Base-by-base conservation (phyloP, 2,329 filamentous ascomycete species). In the Cladosporium velox region DNA sequence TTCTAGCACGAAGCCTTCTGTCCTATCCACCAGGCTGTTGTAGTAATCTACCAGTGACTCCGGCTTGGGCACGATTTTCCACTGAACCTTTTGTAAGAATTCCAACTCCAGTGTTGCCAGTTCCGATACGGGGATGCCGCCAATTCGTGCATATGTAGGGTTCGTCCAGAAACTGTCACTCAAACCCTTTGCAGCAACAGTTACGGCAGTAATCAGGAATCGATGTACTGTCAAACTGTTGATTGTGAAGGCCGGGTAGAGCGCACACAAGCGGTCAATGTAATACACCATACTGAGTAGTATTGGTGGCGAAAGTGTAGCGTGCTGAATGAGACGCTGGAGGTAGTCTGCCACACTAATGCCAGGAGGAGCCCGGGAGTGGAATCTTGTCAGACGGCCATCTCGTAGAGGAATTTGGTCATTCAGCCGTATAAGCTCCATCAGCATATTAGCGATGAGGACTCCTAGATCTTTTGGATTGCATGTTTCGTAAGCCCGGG, bases 221-320 rank as follows among this genome's bases (percentile, higher is more conserved):
- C 95, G 93, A 80, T 99, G 95, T 3, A 99, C 94, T 0, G 95
- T 99, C 24, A 99, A 84, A 57, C 92, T 97, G 76, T 93, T 97
- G 72, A 99, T 96, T 32, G 93, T 97, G 78, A 99, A 99, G 57
- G 94, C 91, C 3, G 92, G 91, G 77, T 97, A 99, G 67, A 96
- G 84, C 12, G 91, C 90, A 79, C 94, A 99, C 26, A 99, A 85
- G 35, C 93, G 90, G 80, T 99, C 95, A 74, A 99, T 98, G 75
- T 98, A 99, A 77, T 96, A 99, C 66, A 99, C 95, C 92, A 99
- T 98, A 72, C 93, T 95, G 41, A 99, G 87, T n/a, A 99, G 85
- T 60, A 99, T 90, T 0, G 95, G 94, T 14, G 95, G 93, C 7
- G 92, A 93, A 3, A 99, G 85, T 0, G 94, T 97, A 30, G 95